A percentile compares a stretch with the other conserved stretches of the same genome.
Evolutionary conservation across 2,329 filamentous ascomycete species (phyloP).

Genomic region (Lanzia echinophila): DNA sequence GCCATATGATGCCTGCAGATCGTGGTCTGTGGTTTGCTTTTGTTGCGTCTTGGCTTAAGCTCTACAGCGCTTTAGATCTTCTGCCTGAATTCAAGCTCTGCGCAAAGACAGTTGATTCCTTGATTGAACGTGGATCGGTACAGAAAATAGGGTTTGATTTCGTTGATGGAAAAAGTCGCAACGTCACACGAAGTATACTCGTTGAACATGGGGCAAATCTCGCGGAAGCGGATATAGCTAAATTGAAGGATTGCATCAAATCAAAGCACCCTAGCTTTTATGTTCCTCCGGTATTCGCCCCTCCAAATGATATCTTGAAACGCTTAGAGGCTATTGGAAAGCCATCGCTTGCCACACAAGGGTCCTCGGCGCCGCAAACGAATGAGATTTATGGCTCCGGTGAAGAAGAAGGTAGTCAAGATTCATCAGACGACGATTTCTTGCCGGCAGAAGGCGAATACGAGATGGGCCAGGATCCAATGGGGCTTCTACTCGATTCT

Average conservation of each 20-base stretch:
- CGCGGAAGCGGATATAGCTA: slow-evolving; percentile 7
- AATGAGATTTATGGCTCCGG: slow-evolving; percentile 1
- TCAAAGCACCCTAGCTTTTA: slow-evolving; percentile 22
- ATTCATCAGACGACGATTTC: slow-evolving; percentile 8
- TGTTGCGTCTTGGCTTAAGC: slow-evolving; percentile 24
- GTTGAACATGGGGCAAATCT: background rate
- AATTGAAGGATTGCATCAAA: slow-evolving; percentile 19
- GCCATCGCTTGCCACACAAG: background rate
- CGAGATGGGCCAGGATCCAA: slow-evolving; percentile 1
- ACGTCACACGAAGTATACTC: slow-evolving; percentile 3
- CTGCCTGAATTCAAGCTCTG: slow-evolving; percentile 24
- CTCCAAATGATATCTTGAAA: slow-evolving; percentile 16
- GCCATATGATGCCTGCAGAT: slow-evolving; percentile 25
- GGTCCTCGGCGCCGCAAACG: background rate
- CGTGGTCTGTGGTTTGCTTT: slow-evolving; percentile 27
- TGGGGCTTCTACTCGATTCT: slow-evolving; percentile 1
- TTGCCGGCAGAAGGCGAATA: background rate
- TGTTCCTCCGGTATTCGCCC: slow-evolving; percentile 23
- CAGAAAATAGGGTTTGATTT: slow-evolving; percentile 1
- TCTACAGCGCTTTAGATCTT: slow-evolving; percentile 11
- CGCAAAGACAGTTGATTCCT: slow-evolving; percentile 19
- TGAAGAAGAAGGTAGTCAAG: background rate
- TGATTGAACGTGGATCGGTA: slow-evolving; percentile 19
- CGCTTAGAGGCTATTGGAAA: slow-evolving; percentile 14
- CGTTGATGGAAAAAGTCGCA: slow-evolving; percentile 1